A percentile compares a stretch with the other conserved stretches of the same genome.
Evolutionary conservation across 2,329 filamentous ascomycete genomes (phyloP).

Genomic region (Phaeosphaeria sp.): DNA sequence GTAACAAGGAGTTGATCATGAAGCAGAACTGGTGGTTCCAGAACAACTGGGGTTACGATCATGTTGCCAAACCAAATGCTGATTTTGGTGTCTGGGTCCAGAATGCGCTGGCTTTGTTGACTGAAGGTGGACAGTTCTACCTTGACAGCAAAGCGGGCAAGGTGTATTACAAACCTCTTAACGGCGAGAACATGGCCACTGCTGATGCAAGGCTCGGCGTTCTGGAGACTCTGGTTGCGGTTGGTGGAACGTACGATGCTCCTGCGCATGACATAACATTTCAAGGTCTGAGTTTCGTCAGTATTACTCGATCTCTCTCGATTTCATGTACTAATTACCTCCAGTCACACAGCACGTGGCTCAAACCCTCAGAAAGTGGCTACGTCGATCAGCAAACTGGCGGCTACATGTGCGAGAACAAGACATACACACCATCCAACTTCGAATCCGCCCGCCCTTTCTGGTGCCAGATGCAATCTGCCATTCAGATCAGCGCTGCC

Average conservation of each 20-base stretch:
- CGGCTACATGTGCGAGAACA: conserved; percentile 20
- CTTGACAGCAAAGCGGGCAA: conserved; percentile 18
- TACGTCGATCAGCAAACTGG: conserved; percentile 23
- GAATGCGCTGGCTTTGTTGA: conserved; percentile 17
- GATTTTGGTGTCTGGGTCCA: conserved; percentile 25
- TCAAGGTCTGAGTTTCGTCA: conserved; percentile 15
- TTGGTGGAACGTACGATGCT: conserved; percentile 17
- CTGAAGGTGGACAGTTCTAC: conserved; percentile 21
- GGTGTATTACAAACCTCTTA: conserved; percentile 20
- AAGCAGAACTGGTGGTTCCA: conserved; percentile 19
- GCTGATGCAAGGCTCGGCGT: conserved; percentile 14
- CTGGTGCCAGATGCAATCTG: conserved; percentile 22
- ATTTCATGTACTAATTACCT: conserved; percentile 2
- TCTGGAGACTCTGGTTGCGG: conserved; percentile 14
- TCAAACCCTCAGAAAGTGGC: conserved; percentile 11
- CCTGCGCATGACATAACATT: conserved; percentile 19
- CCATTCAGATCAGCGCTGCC: conserved; percentile 21
- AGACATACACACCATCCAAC: conserved; percentile 17
- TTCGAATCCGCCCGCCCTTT: conserved; percentile 19
- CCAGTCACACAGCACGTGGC: conserved; percentile 19
- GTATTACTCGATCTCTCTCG: background rate
- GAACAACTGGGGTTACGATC: conserved; percentile 22
- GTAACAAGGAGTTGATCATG: conserved; percentile 18
- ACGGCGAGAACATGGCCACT: conserved; percentile 17
- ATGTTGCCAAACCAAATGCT: conserved; percentile 14